Percentiles rank a stretch among this genome's conserved stretches.
Conservation (phyloP, 2,329 filamentous ascomycete genomes). For the Talaromyces sp. region DNA sequence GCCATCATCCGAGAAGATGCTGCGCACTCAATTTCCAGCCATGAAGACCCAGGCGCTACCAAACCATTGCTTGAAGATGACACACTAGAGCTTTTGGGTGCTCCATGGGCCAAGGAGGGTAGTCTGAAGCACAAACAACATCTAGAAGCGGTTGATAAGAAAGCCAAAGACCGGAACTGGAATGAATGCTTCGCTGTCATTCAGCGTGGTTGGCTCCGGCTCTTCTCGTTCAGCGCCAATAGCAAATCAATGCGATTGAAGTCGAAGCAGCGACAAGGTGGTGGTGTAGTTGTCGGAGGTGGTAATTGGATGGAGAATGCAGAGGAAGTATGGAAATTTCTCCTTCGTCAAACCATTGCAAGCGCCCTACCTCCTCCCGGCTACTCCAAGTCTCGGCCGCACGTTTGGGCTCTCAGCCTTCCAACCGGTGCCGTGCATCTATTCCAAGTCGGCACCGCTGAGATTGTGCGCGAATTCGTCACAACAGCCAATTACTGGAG, state of each 20-base stretch:
- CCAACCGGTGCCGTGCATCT: conserved; percentile 92
- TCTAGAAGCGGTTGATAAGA: conserved; percentile 83
- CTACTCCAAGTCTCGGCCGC: conserved; percentile 82
- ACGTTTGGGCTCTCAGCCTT: conserved; percentile 91
- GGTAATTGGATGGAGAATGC: conserved; percentile 99
- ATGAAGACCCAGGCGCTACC: conserved; percentile 58
- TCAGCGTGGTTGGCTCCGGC: conserved; percentile 86
- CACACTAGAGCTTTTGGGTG: conserved; percentile 80
- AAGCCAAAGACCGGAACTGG: conserved; percentile 92
- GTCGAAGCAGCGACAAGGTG: conserved; percentile 52
- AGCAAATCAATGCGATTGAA: conserved; percentile 67
- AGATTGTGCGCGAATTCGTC: conserved; percentile 93
- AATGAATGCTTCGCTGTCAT: conserved; percentile 92
- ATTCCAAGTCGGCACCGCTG: conserved; percentile 95
- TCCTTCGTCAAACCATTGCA: conserved; percentile 85
- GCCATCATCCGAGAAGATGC: conserved; percentile 84
- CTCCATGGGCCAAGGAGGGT: conserved; percentile 98
- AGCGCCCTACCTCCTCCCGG: conserved; percentile 85
- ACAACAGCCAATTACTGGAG: conserved; percentile 97
- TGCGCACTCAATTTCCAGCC: conserved; percentile 49
- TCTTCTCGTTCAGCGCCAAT: conserved; percentile 87
- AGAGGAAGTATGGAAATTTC: conserved; percentile 80
- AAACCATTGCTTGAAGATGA: conserved; percentile 83
- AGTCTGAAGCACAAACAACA: conserved; percentile 96
- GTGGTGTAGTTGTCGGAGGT: conserved; percentile 74